Percentiles rank a stretch among this genome's conserved stretches.
Conservation (phyloP, 2,329 filamentous ascomycete species). For the Bipolaris zeicola region DNA sequence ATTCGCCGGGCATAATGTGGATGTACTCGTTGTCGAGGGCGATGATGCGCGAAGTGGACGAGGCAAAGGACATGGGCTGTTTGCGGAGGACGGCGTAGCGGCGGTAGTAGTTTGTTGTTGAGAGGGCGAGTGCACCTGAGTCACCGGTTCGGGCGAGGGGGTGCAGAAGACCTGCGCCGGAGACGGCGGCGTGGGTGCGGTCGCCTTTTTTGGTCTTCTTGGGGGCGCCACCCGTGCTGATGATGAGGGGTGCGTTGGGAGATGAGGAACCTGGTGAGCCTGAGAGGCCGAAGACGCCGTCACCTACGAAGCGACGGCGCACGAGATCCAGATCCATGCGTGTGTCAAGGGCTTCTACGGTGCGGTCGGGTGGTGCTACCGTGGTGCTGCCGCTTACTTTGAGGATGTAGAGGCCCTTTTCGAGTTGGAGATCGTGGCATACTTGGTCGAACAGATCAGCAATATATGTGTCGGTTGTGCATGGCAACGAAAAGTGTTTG, state of each 20-base stretch:
- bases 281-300: conserved; percentile 70
- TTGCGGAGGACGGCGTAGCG: conserved; percentile 82
- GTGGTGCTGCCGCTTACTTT: conserved; percentile 77
- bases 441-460: conserved; percentile 80
- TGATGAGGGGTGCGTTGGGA: conserved; percentile 68
- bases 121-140: conserved; percentile 44
- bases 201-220: conserved; percentile 61
- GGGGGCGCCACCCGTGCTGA: conserved; percentile 57
- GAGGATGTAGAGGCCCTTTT: conserved; percentile 79
- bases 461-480: conserved; percentile 82
- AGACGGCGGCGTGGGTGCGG: conserved; percentile 53
- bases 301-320: conserved; percentile 74
- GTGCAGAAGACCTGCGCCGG: conserved; percentile 59
- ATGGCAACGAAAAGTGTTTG: conserved; percentile 73
- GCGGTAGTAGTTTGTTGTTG: conserved; percentile 60
- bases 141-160: conserved; percentile 68
- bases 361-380: conserved; percentile 76
- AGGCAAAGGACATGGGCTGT: conserved; percentile 80
- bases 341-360: conserved; percentile 77
- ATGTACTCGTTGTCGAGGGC: conserved; percentile 86
- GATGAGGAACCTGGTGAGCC: conserved; percentile 73
- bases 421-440: conserved; percentile 76
- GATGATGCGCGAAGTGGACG: conserved; percentile 74
- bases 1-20: conserved; percentile 73
- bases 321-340: conserved; percentile 76